Conservation (phyloP, 2,329 filamentous ascomycete genomes). For the Zasmidium angulare region DNA sequence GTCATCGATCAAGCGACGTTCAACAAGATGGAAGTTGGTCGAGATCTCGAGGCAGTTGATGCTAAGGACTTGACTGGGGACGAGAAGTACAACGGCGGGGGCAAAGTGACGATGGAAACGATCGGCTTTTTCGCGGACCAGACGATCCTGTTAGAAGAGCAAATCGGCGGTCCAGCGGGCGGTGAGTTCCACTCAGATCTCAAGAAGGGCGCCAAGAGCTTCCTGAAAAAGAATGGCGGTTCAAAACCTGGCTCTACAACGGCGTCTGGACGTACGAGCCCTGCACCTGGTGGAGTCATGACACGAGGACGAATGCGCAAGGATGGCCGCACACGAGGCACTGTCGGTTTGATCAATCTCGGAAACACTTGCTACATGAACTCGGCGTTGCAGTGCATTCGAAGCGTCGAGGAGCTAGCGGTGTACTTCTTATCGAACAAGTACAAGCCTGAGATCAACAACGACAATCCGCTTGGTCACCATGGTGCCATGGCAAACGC, state of each 20-base stretch:
- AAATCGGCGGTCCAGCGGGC: slow-evolving; percentile 55
- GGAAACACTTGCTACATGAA: slow-evolving; percentile 99
- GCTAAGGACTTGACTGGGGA: slow-evolving; percentile 70
- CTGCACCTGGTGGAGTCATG: slow-evolving; percentile 59
- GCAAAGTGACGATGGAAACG: slow-evolving; percentile 63
- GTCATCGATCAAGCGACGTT: slow-evolving; percentile 65
- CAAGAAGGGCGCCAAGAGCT: slow-evolving; percentile 42
- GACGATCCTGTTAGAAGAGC: slow-evolving; percentile 81
- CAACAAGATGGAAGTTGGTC: slow-evolving; percentile 59
- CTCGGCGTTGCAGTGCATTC: slow-evolving; percentile 89
- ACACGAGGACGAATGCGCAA: slow-evolving; percentile 70
- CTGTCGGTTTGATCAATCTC: slow-evolving; percentile 81
- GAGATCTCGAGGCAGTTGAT: slow-evolving; percentile 64
- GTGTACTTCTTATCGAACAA: slow-evolving; percentile 78
- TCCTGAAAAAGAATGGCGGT: slow-evolving; percentile 46
- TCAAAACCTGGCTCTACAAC: slow-evolving; percentile 40
- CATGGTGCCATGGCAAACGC: slow-evolving; percentile 82
- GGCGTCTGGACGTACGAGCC: slow-evolving; percentile 65
- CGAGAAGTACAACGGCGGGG: slow-evolving; percentile 72
- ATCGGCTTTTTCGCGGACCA: slow-evolving; percentile 71
- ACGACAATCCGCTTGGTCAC: slow-evolving; percentile 80
- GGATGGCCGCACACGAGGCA: slow-evolving; percentile 69
- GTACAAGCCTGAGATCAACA: slow-evolving; percentile 79
- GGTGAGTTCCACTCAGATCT: slow-evolving; percentile 58
- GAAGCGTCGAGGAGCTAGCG: slow-evolving; percentile 88